Evolutionary conservation across 306 rosid genomes (phyloP), one percentile per base, ranked within the genome.

Genomic region (Elaeagnus macrophylla): DNA sequence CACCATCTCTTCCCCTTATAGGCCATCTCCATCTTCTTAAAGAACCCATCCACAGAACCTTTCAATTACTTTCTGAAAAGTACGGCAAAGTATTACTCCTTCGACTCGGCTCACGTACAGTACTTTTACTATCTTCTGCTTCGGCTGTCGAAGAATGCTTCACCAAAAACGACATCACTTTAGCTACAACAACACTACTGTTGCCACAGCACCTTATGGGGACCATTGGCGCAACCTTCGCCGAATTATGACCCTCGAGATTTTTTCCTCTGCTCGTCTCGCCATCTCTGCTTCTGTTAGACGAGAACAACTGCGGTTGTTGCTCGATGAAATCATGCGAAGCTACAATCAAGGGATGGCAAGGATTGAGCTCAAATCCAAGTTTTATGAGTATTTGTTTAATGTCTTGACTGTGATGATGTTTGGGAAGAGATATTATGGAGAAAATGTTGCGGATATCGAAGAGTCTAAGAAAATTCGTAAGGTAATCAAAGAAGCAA

Each of bases 211-310:
- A 0, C 49, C 83, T 0, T 65, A 77, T 25, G 80, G 83, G 14
- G 83, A 77, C 18, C 83, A 74, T 46, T 81, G 83, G 86, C 83
- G 86, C 36, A 81, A 79, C 68, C 10, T 71, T 0, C 84, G 84
- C 6, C 84, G 81, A 7, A 75, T 79, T 0, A 39, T 68, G 40
- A 32, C 78, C 2, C 8, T 75, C 8, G 84, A 79, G 64, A 72
- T 79, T 20, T 67, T 79, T 48, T 79, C 78, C n/a, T 45, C 65
- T 6, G 39, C 12, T n/a, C 59, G 59, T 16, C 46, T 44, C 48
- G n/a, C 12, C 48, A 44, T 44, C 15, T 44, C n/a, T 16, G 4
- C 1, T 6, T 1, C 15, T 8, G n/a, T 44, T 3, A n/a, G 48
- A 12, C 12, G 5, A 16, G 48, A 44, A 6, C 15, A 44, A 44